Evolutionary conservation across 73 alveolate genomes (phyloP).

Genomic region (Paramecium caudatum): DNA sequence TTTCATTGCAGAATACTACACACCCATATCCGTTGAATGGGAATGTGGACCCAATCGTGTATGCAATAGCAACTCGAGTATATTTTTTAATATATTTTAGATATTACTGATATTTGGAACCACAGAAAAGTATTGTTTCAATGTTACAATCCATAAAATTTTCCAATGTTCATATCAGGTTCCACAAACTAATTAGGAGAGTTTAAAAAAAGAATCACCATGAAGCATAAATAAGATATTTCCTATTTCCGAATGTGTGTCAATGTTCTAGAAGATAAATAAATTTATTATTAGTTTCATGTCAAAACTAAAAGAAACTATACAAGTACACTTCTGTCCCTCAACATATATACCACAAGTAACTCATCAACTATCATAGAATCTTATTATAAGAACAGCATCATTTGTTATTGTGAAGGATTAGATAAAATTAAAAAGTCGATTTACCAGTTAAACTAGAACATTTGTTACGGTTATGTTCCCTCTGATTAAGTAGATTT

Average conservation of each 20-base stretch:
- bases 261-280: slow-evolving; percentile 1
- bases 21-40: not conserved
- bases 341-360: too few species aligned
- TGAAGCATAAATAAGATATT: slow-evolving; percentile 31
- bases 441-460: not conserved
- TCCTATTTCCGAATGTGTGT: not conserved
- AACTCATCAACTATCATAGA: not conserved
- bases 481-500: not conserved
- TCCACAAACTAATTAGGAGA: not conserved
- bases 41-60: slow-evolving; percentile 39
- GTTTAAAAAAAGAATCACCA: not conserved
- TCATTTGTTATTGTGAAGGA: slow-evolving; percentile 4
- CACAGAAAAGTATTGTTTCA: slow-evolving; percentile 10
- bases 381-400: not conserved
- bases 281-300: not conserved
- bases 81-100: not conserved
- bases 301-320: not conserved
- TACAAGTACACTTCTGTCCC: not conserved
- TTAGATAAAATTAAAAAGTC: not conserved
- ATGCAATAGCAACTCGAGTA: too few species aligned
- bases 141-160: not conserved
- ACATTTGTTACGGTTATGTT: slow-evolving; percentile 57
- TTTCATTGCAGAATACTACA: not conserved
- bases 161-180: slow-evolving; percentile 26
- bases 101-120: not conserved